Percentiles rank a stretch among this genome's conserved stretches.
phyloP scores from a whole-genome alignment of 1,139 yeast species.

The Hemisphaericaspora lyxosophila region DNA sequence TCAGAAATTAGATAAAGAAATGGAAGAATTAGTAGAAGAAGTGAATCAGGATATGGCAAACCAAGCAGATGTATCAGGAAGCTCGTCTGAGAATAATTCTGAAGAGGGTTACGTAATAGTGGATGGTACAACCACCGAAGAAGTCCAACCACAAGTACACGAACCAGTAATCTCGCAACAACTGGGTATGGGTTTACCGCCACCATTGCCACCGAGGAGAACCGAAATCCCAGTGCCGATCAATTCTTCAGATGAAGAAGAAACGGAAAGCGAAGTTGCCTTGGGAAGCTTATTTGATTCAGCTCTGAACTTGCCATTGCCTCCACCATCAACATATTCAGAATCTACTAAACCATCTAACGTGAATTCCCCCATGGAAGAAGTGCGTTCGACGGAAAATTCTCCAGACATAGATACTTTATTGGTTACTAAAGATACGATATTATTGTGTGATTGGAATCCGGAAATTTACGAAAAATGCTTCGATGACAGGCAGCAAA shows the following conservation, averaged over 20 bases:
- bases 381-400: slow-evolving; percentile 11
- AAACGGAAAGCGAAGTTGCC: slow-evolving; percentile 18
- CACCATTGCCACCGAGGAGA: slow-evolving; percentile 10
- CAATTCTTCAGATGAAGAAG: slow-evolving; percentile 14
- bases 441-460: slow-evolving; percentile 76
- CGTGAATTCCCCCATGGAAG: slow-evolving; percentile 22
- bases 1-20: slow-evolving; percentile 17
- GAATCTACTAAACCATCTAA: slow-evolving; percentile 24
- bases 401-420: slow-evolving; percentile 16
- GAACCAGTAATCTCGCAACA: slow-evolving; percentile 1
- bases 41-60: slow-evolving; percentile 10
- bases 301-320: slow-evolving; percentile 20
- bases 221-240: slow-evolving; percentile 6
- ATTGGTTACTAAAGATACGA: slow-evolving; percentile 36
- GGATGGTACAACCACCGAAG: slow-evolving; percentile 12
- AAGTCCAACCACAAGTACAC: neutral
- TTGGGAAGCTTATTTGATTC: slow-evolving; percentile 33
- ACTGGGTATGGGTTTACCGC: slow-evolving; percentile 2
- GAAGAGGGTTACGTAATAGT: slow-evolving; percentile 25
- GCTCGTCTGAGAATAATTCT: slow-evolving; percentile 11
- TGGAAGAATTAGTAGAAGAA: slow-evolving; percentile 19
- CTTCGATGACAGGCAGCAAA: slow-evolving; percentile 47
- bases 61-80: slow-evolving; percentile 5
- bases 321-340: slow-evolving; percentile 19
- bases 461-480: slow-evolving; percentile 45